phyloP scores from a whole-genome alignment of 805 yeast genomes.

The Kodamaea restingae region DNA sequence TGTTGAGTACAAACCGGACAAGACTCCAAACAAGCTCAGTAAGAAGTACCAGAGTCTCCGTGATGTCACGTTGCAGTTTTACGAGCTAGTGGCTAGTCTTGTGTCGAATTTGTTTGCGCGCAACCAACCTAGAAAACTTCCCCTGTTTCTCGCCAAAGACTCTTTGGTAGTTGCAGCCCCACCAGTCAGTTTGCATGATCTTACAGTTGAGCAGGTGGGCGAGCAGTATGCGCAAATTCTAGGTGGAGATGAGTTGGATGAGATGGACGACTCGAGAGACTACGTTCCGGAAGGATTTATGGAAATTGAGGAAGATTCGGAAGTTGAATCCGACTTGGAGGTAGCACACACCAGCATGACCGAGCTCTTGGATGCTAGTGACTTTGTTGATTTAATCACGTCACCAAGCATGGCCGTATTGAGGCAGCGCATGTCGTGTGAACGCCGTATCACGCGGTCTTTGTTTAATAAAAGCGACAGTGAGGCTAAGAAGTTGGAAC shows the following conservation, averaged over 20 bases:
- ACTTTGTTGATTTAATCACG: constrained; percentile 21
- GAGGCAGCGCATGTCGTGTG: constrained; percentile 23
- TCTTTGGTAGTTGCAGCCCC: not conserved
- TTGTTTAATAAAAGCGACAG: constrained; percentile 1
- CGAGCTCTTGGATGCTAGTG: constrained; percentile 26
- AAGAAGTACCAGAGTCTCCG: not conserved
- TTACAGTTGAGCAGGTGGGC: constrained; percentile 16
- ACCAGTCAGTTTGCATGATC: constrained; percentile 14
- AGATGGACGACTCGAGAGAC: constrained; percentile 20
- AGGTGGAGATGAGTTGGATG: constrained; percentile 12
- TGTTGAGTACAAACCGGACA: not conserved
- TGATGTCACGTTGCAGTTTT: not conserved
- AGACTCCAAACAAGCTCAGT: constrained; percentile 1
- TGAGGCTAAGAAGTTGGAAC: constrained; percentile 19
- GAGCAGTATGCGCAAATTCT: constrained; percentile 24
- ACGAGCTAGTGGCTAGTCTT: constrained; percentile 1
- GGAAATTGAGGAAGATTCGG: constrained; percentile 35
- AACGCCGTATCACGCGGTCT: constrained; percentile 33
- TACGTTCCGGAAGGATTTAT: constrained; percentile 16
- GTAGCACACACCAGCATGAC: constrained; percentile 2
- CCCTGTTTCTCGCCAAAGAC: constrained; percentile 23
- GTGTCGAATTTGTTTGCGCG: not conserved
- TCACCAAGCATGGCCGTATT: constrained; percentile 18
- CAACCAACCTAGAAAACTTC: constrained; percentile 17
- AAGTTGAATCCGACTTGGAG: constrained; percentile 8